phyloP scores from a whole-genome alignment of 345 rosid species.

The Salix caprea region DNA sequence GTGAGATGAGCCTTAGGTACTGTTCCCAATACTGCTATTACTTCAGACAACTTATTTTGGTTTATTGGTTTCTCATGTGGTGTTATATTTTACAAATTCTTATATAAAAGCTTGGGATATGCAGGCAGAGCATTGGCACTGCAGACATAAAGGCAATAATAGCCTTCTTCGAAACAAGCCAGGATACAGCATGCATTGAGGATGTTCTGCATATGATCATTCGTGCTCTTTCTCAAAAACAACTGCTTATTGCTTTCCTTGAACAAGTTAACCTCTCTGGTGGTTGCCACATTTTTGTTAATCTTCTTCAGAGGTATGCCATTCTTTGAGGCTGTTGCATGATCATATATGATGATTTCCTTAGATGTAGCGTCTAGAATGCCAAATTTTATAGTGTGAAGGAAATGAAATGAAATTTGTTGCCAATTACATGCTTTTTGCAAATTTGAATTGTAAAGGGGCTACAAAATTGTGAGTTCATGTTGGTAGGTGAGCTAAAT shows the following conservation, averaged over 20 bases:
- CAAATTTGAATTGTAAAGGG: not conserved
- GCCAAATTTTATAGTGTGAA: not conserved
- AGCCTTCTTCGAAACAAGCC: slow-evolving; percentile 82
- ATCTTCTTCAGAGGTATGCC: slow-evolving; percentile 79
- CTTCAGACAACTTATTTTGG: not conserved
- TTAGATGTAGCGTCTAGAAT: not conserved
- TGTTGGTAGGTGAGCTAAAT: not conserved
- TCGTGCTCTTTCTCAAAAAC: slow-evolving; percentile 75
- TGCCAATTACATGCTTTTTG: not conserved
- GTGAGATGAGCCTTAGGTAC: slow-evolving; percentile 97
- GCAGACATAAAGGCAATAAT: slow-evolving; percentile 69
- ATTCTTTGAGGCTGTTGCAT: not conserved
- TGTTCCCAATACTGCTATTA: not conserved
- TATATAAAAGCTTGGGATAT: slow-evolving; percentile 13
- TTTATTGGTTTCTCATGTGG: not conserved
- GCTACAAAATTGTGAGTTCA: not conserved
- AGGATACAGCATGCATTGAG: slow-evolving; percentile 87
- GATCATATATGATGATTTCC: not conserved
- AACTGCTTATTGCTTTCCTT: slow-evolving; percentile 65
- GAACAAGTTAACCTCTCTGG: slow-evolving; percentile 83
- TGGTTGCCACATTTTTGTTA: slow-evolving; percentile 81
- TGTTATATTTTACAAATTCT: slow-evolving; percentile 8
- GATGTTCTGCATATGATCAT: slow-evolving; percentile 90
- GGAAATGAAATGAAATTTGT: not conserved
- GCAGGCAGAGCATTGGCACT: slow-evolving; percentile 68